Percentiles rank a stretch among this genome's conserved stretches.
Conservation (phyloP, 78 protist genomes). For the Trichosphaerium sp. region DNA sequence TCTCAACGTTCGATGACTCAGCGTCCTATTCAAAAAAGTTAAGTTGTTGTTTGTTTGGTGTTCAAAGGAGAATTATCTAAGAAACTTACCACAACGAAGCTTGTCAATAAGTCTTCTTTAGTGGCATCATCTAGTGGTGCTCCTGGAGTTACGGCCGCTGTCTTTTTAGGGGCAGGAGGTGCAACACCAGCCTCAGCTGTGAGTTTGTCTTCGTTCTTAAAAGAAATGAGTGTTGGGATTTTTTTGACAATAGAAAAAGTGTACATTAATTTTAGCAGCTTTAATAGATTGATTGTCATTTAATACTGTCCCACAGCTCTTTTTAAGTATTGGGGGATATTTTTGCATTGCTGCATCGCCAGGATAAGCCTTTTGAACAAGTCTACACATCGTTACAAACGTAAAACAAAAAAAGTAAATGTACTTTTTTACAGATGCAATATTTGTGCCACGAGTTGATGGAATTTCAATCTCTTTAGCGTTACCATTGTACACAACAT, state of each 20-base stretch:
- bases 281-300: no score
- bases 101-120: background rate
- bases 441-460: no score
- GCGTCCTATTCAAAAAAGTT: slow-evolving; percentile 15
- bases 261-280: no score
- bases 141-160: background rate
- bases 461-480: no score
- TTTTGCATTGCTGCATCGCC: background rate
- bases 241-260: background rate
- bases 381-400: background rate
- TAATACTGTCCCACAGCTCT: background rate
- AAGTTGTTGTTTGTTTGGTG: background rate
- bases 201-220: background rate
- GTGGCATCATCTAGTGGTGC: background rate
- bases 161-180: background rate
- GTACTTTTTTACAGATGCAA: no score
- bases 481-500: no score
- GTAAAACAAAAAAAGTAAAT: background rate
- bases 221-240: background rate
- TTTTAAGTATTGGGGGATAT: background rate
- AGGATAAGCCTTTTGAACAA: background rate
- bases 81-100: background rate
- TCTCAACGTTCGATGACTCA: slow-evolving; percentile 36
- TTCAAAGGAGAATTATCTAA: background rate
- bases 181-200: background rate